Conservation (phyloP, 805 yeast species). For the Myxozyma sirexii region DNA sequence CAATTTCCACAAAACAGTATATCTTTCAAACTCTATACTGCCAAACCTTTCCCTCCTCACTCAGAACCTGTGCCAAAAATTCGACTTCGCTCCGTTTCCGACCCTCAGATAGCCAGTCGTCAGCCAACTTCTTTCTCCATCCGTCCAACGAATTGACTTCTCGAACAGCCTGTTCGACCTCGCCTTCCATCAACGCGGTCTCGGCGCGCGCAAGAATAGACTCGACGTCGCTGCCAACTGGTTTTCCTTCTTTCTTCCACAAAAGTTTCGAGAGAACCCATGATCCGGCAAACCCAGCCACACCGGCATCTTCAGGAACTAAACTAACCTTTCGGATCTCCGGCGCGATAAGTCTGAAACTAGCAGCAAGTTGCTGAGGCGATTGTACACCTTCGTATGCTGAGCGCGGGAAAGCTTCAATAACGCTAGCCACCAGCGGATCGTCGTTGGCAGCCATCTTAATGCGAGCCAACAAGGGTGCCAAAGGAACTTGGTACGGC, state of each 20-base stretch:
- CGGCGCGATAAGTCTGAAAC: constrained; percentile 79
- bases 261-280: constrained; percentile 72
- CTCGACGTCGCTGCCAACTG: constrained; percentile 83
- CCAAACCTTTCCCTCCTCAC: constrained; percentile 44
- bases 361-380: constrained; percentile 71
- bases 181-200: constrained; percentile 69
- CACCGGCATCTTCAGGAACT: constrained; percentile 93
- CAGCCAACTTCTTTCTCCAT: constrained; percentile 86
- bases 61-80: constrained; percentile 60
- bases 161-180: constrained; percentile 85
- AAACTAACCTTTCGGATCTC: constrained; percentile 87
- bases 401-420: constrained; percentile 51
- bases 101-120: constrained; percentile 88
- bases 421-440: constrained; percentile 54
- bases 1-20: not conserved
- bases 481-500: constrained; percentile 45
- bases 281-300: constrained; percentile 87
- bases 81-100: constrained; percentile 88
- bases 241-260: constrained; percentile 76
- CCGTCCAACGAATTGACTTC: constrained; percentile 89
- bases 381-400: constrained; percentile 66
- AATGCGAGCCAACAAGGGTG: constrained; percentile 42
- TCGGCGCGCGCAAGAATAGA: constrained; percentile 85
- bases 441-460: constrained; percentile 49
- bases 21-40: constrained; percentile 19